Conservation (phyloP, 176 grass and related monocot species). For the Carex pumila region DNA sequence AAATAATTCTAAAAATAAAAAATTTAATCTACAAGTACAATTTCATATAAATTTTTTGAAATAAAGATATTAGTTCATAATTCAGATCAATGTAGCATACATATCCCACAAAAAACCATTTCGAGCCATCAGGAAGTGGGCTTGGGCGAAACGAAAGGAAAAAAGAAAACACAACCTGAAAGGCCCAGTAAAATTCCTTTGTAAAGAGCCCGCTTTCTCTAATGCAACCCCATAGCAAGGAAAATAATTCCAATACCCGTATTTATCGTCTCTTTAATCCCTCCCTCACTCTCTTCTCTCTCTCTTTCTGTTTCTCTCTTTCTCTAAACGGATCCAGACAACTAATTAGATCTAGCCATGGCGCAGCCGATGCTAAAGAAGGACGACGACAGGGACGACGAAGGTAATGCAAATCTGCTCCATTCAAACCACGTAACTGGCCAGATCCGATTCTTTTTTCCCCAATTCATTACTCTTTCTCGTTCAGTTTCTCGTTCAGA, state of each 20-base stretch:
- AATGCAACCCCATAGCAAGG: not conserved
- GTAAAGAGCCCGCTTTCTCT: not conserved
- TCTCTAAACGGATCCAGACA: not conserved
- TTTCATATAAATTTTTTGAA: too few relatives aligned
- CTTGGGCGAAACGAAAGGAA: not conserved
- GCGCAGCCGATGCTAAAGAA: slow-evolving; percentile 92
- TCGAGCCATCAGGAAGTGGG: not conserved
- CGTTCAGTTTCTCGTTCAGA: not conserved
- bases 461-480: not conserved
- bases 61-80: too few relatives aligned
- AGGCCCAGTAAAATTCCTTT: not conserved
- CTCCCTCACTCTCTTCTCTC: not conserved
- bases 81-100: too few relatives aligned
- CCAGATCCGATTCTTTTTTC: not conserved
- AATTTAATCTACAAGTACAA: too few relatives aligned
- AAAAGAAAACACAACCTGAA: not conserved
- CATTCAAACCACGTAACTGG: not conserved
- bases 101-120: not conserved
- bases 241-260: not conserved
- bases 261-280: not conserved
- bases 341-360: slow-evolving; percentile 37
- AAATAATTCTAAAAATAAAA: too few relatives aligned
- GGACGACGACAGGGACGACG: slow-evolving; percentile 93
- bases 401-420: slow-evolving; percentile 36
- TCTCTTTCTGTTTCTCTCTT: not conserved